phyloP scores from a whole-genome alignment of 2,329 filamentous ascomycete species.

The Fusarium bulbicola region DNA sequence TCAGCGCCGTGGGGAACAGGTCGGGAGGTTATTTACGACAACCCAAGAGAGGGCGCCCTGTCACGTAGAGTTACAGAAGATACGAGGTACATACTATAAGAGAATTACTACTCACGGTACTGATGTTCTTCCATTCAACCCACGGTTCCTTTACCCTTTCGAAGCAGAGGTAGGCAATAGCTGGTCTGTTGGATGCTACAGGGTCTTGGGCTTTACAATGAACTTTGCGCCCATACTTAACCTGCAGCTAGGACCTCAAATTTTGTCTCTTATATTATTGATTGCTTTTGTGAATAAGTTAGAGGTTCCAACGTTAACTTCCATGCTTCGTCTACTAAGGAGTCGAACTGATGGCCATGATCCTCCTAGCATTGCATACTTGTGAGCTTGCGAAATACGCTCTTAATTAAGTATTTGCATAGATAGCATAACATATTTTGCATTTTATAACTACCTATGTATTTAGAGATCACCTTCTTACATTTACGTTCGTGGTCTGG shows the following conservation, averaged over 20 bases:
- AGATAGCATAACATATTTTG: too few relatives aligned
- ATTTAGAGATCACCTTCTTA: too few relatives aligned
- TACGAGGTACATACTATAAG: not conserved
- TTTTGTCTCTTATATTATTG: rapidly evolving
- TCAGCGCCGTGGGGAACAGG: not conserved
- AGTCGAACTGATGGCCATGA: not conserved
- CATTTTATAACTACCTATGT: too few relatives aligned
- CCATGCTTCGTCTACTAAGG: rapidly evolving
- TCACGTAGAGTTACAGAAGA: not conserved
- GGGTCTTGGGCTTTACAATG: rapidly evolving
- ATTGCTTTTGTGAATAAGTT: rapidly evolving
- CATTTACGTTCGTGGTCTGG: too few relatives aligned
- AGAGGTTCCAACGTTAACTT: rapidly evolving
- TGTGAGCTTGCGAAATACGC: not conserved
- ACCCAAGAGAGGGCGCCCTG: not conserved
- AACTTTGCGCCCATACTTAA: not conserved
- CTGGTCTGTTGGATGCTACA: not conserved
- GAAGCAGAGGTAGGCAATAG: not conserved
- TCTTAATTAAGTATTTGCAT: not conserved
- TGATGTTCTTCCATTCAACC: rapidly evolving
- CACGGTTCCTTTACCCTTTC: too few relatives aligned
- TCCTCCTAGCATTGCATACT: not conserved
- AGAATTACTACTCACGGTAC: rapidly evolving
- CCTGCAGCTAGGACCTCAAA: rapidly evolving
- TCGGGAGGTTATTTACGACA: not conserved